Base-by-base conservation (phyloP, 148 eudicot genomes). In the Cornus controversa region DNA sequence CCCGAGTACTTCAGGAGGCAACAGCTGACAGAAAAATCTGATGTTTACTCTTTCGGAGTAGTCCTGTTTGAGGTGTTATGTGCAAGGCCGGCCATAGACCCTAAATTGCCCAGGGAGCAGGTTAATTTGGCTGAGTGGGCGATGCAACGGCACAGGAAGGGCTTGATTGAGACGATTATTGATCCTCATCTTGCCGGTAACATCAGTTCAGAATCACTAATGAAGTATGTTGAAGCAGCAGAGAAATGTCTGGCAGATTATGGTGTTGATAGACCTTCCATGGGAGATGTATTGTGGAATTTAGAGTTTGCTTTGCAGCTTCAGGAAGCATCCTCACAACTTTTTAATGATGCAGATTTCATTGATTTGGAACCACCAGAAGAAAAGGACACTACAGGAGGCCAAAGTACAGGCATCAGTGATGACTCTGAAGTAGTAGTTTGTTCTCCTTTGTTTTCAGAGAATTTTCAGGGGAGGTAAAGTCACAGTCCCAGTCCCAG, bases 61-160 rank as follows among this genome's bases (percentile, higher is more conserved):
- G 91, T 90, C 37, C 85, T 90, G 22, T 84, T 88, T 0, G 91
- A 90, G 75, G 90, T 87, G 1, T 77, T 90, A 0, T 85, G 85
- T 6, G 90, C 90, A 9, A 82, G 94, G 45, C 89, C 94, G 0
- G 94, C 94, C 15, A 77, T 90, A 27, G 88, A 90, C 77, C 91
- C 92, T 2, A 82, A 88, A 36, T 74, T 90, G 76, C 84, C 94
- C 0, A 80, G 90, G 69, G 91, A 85, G 10, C 84, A 87, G 40
- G 94, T 87, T n/a, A 90, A 87, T 78, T 81, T 90, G 67, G 94
- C 90, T 2, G 94, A 90, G 73, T 90, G 94, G 91, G 94, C 88
- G 16, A 80, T 85, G 92, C 71, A 80, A 10, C 82, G 81, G 28
- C 83, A 89, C 70, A 68, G 89, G 37, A 91, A 89, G 64, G 94